These are phyloP conservation scores for Flaveria brownii DNA, from an alignment of 129 eudicot species.

Conservation along the genomic window DNA sequence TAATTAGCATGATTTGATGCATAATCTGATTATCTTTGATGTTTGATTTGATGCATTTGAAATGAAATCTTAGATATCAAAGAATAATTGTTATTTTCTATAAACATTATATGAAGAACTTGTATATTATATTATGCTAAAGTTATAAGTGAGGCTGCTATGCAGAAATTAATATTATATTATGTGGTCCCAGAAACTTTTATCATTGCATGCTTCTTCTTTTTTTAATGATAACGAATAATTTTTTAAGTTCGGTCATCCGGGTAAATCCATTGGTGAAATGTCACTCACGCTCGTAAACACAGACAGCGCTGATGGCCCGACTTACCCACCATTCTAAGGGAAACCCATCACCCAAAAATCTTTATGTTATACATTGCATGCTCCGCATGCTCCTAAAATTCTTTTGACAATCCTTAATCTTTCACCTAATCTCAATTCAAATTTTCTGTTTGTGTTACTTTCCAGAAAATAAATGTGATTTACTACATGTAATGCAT, in stretches of 20 bases:
- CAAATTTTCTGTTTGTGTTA: neutral
- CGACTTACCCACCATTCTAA: too few species aligned
- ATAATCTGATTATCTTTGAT: neutral
- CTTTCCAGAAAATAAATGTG: neutral
- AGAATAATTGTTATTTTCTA: neutral
- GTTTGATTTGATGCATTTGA: neutral
- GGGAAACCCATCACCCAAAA: too few species aligned
- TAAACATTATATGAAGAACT: neutral
- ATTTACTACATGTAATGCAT: neutral
- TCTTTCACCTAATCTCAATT: neutral
- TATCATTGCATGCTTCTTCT: too few species aligned
- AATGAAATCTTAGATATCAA: neutral
- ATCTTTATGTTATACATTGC: too few species aligned
- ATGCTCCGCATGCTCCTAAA: too few species aligned
- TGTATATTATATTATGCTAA: neutral
- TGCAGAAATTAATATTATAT: neutral
- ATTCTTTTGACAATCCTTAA: neutral
- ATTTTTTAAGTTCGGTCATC: too few species aligned
- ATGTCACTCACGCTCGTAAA: too few species aligned
- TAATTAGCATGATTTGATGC: neutral
- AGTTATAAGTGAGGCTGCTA: conserved; percentile 18
- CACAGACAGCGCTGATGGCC: too few species aligned
- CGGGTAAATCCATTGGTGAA: too few species aligned
- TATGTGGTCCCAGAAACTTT: conserved; percentile 5
- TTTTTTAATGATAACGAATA: too few species aligned